Evolutionary conservation across 2,329 filamentous ascomycete genomes (phyloP), one percentile per base, ranked within the genome.

Genomic region (Phaeoacremonium minimum): DNA sequence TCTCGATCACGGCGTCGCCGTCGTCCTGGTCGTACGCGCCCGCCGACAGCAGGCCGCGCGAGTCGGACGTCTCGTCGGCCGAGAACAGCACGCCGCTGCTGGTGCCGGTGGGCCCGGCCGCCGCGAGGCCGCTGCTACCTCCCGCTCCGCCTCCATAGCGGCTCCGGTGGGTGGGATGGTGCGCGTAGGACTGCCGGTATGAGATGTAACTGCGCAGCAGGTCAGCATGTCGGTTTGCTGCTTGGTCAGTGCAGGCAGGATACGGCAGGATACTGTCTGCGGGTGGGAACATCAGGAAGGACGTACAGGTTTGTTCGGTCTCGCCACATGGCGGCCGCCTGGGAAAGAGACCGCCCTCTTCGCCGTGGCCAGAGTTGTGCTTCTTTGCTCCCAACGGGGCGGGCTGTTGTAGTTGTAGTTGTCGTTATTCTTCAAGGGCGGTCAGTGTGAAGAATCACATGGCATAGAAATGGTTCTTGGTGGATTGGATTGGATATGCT

Each of bases 111-210:
- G 71, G 63, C 38, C 75, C 63, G 38, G 69, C 51, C 34, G 52
- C 48, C 15, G 55, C 49, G 43, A 58, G 54, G 60, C 72, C 73
- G 71, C 75, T 73, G 48, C 63, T 79, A 60, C 72, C 74, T 69
- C 78, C 75, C 51, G 65, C 60, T 50, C 72, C 66, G 35, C 59
- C 62, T 41, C 73, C 67, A 67, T 85, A 85, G 52, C 83, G 83
- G 48, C 81, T 80, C 66, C 89, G 88, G 67, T 94, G 90, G 43
- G 82, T 78, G 36, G 93, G 93, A 60, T 96, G 90, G 64, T 97
- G 93, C 53, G 89, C 81, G 66, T 96, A 97, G 54, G 91, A 97
- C 70, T 98, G 93, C 56, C 93, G 90, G 74, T 97, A 98, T 64
- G 93, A 97, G 61, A 98, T 93, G 64, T 94, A 98, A 60, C 91